These are phyloP conservation scores for Penicillium malachiteum DNA, from an alignment of 495 filamentous ascomycete genomes.

Conservation along the genomic window DNA sequence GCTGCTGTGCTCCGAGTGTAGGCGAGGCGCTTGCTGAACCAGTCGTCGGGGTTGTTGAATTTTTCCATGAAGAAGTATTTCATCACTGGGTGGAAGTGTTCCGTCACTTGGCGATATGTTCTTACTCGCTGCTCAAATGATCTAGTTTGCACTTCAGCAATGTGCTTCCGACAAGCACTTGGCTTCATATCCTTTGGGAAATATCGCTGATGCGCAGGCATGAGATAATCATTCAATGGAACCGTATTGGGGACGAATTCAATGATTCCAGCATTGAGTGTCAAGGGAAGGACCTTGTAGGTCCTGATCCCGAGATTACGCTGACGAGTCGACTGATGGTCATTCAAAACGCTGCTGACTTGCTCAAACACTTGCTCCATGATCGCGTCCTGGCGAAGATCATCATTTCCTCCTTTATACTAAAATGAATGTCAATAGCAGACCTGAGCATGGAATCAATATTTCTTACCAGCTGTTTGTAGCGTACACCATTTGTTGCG, in stretches of 20 bases:
- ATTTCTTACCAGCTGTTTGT: constrained; percentile 73
- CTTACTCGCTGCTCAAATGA: constrained; percentile 68
- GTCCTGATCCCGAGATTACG: constrained; percentile 86
- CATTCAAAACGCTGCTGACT: constrained; percentile 84
- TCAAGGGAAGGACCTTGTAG: constrained; percentile 93
- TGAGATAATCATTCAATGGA: constrained; percentile 82
- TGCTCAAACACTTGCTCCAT: constrained; percentile 99
- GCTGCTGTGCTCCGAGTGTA: constrained; percentile 93
- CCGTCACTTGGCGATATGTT: constrained; percentile 69
- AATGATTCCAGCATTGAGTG: constrained; percentile 81
- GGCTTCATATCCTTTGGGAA: constrained; percentile 81
- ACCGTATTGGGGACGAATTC: constrained; percentile 95
- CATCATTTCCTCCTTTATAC: constrained; percentile 93
- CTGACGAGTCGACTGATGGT: constrained; percentile 80
- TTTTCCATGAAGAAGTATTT: constrained; percentile 95
- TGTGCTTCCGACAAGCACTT: constrained; percentile 70
- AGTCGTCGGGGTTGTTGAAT: constrained; percentile 91
- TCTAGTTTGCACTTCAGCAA: constrained; percentile 66
- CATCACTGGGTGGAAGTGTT: constrained; percentile 90
- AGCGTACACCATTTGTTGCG: constrained; percentile 70
- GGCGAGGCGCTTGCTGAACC: constrained; percentile 82
- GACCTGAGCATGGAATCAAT: not conserved
- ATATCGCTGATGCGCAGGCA: constrained; percentile 86
- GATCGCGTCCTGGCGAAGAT: constrained; percentile 97
- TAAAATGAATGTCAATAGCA: constrained; percentile 19